A percentile compares a stretch with the other conserved stretches of the same genome.
phyloP scores from a whole-genome alignment of 371 early-diverging fungal species.

The Syncephalis plumigaleata region DNA sequence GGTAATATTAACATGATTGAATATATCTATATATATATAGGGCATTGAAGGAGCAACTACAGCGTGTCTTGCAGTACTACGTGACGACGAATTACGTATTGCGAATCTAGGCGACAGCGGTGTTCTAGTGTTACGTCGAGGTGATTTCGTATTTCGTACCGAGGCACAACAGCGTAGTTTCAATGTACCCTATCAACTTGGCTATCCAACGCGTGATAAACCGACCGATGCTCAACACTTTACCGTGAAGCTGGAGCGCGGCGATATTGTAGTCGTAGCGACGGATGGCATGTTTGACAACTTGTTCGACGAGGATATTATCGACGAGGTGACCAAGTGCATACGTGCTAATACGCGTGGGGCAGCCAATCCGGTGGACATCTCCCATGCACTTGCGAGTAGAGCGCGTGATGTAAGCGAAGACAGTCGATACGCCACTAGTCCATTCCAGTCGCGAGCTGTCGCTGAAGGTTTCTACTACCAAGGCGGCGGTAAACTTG shows the following conservation, averaged over 20 bases:
- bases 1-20: neutral
- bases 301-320: conserved; percentile 60
- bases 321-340: conserved; percentile 46
- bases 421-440: conserved; percentile 45
- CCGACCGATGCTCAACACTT: conserved; percentile 62
- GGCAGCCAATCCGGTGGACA: conserved; percentile 31
- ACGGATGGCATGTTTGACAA: conserved; percentile 72
- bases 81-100: conserved; percentile 79
- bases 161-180: conserved; percentile 80
- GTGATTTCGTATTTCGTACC: conserved; percentile 73
- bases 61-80: conserved; percentile 67
- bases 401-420: conserved; percentile 64
- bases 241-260: conserved; percentile 54
- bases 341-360: conserved; percentile 17
- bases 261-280: conserved; percentile 60
- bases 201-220: conserved; percentile 39
- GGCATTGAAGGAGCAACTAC: conserved; percentile 77
- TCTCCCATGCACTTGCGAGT: conserved; percentile 57
- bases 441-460: conserved; percentile 75
- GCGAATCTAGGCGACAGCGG: conserved; percentile 93
- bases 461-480: conserved; percentile 58
- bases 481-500: conserved; percentile 65
- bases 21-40: conserved; percentile 5
- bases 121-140: conserved; percentile 66
- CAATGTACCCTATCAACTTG: conserved; percentile 67